Conservation (phyloP, 257 asterid genomes). For the Scutellaria galericulata region DNA sequence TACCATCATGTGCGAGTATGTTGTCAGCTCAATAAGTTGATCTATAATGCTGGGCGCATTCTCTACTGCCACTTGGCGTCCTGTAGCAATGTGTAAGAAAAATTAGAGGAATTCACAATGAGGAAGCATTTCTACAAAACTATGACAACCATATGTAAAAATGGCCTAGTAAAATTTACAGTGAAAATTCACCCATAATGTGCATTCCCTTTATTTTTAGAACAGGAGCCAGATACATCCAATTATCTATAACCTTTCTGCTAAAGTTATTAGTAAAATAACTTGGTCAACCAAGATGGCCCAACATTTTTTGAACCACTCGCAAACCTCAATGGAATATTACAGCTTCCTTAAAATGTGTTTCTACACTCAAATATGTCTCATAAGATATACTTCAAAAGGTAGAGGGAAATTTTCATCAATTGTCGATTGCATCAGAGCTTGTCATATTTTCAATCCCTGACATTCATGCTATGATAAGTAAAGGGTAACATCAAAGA, state of each 20-base stretch:
- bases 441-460: background rate
- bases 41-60: constrained; percentile 60
- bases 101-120: constrained; percentile 27
- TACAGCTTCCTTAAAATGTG: background rate
- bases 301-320: background rate
- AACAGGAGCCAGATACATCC: background rate
- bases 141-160: constrained; percentile 1
- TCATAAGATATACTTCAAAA: background rate
- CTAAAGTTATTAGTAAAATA: background rate
- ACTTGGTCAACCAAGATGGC: constrained; percentile 4
- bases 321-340: background rate
- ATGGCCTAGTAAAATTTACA: background rate
- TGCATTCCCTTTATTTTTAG: constrained; percentile 5
- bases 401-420: background rate
- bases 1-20: constrained; percentile 75
- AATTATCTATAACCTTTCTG: background rate
- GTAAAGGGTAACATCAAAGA: background rate
- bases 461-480: background rate
- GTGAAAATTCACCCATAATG: background rate
- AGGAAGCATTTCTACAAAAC: constrained; percentile 19
- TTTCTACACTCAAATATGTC: background rate
- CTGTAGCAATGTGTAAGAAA: constrained; percentile 46
- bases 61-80: constrained; percentile 70
- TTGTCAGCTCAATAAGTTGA: constrained; percentile 61
- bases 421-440: no score